phyloP scores from a whole-genome alignment of 2,329 filamentous ascomycete species.

The Cercospora beticola region DNA sequence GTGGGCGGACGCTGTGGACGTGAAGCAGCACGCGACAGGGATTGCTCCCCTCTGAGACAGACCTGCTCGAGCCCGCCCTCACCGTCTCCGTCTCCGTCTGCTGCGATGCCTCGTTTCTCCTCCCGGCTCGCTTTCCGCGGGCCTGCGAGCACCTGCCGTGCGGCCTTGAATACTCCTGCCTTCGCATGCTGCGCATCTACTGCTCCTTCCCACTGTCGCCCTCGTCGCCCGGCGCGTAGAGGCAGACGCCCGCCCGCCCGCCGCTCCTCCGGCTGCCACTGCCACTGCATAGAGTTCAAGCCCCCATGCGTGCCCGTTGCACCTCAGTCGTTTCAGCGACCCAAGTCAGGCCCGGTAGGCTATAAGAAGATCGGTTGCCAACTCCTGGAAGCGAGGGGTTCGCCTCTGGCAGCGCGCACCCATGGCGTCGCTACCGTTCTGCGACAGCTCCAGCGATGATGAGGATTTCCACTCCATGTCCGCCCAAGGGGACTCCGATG shows the following conservation, averaged over 20 bases:
- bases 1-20: not conserved
- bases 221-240: not conserved
- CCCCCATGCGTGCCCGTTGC: constrained; percentile 9
- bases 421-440: constrained; percentile 25
- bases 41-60: not conserved
- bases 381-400: not conserved
- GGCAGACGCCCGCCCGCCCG: not conserved
- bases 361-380: not conserved
- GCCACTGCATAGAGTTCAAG: constrained; percentile 6
- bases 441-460: constrained; percentile 24
- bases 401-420: constrained; percentile 1
- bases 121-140: not conserved
- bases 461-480: constrained; percentile 33
- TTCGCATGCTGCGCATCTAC: not conserved
- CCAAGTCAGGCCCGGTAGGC: not conserved
- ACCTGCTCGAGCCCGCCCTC: not conserved
- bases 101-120: not conserved
- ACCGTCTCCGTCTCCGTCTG: not conserved
- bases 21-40: not conserved
- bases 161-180: not conserved
- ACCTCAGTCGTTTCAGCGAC: constrained; percentile 12
- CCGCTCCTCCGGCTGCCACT: not conserved
- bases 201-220: not conserved
- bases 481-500: constrained; percentile 14
- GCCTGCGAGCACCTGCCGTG: not conserved